These are phyloP conservation scores for Arthrobotrys iridis DNA, from an alignment of 2,329 filamentous ascomycete genomes.

Conservation along the genomic window DNA sequence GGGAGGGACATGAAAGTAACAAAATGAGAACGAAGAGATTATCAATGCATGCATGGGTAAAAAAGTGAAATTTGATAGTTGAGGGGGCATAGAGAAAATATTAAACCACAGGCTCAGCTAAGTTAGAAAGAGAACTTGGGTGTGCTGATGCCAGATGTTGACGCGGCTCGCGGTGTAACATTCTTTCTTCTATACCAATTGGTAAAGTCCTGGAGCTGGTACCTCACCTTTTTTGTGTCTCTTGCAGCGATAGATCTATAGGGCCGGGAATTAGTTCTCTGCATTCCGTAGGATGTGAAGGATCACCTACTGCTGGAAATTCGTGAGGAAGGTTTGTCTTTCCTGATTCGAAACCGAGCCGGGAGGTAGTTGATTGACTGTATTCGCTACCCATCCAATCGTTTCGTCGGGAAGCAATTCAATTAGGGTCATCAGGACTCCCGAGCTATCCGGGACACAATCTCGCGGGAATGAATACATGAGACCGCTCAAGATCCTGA, in stretches of 20 bases:
- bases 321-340: conserved; percentile 79
- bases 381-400: conserved; percentile 81
- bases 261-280: not conserved
- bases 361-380: conserved; percentile 81
- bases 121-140: conserved; percentile 47
- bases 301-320: conserved; percentile 72
- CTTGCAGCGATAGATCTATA: conserved; percentile 55
- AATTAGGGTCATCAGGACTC: conserved; percentile 88
- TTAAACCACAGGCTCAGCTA: not conserved
- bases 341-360: conserved; percentile 84
- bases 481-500: conserved; percentile 94
- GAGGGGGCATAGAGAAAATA: conserved; percentile 1
- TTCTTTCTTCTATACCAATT: conserved; percentile 92
- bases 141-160: conserved; percentile 49
- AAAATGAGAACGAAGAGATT: not conserved
- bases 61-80: not conserved
- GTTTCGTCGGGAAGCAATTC: conserved; percentile 84
- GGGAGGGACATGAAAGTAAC: not conserved
- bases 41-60: conserved; percentile 12
- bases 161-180: conserved; percentile 79
- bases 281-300: not conserved
- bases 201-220: conserved; percentile 87
- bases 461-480: conserved; percentile 98
- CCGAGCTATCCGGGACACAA: conserved; percentile 93
- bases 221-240: conserved; percentile 58